Evolutionary conservation across 495 filamentous ascomycete genomes (phyloP).

Genomic region (Hypoxylon subgilvum): DNA sequence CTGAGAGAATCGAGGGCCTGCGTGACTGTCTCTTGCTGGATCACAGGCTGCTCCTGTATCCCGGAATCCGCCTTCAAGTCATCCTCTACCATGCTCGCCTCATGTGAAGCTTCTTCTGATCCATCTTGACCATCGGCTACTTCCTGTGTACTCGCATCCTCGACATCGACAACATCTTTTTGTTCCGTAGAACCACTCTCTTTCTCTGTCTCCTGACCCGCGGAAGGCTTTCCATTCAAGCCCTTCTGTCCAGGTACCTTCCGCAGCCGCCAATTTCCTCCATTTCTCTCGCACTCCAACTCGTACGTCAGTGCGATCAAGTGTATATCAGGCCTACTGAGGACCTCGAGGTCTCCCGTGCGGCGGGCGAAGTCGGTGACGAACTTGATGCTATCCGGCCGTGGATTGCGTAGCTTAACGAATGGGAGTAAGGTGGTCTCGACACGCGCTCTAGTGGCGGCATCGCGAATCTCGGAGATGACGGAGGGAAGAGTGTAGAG

Average conservation of each 20-base stretch:
- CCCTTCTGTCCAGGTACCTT: slow-evolving; percentile 77
- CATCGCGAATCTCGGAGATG: slow-evolving; percentile 85
- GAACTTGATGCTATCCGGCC: slow-evolving; percentile 73
- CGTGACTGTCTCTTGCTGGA: slow-evolving; percentile 33
- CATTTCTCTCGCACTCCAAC: slow-evolving; percentile 81
- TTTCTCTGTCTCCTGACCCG: slow-evolving; percentile 41
- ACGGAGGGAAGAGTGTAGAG: slow-evolving; percentile 87
- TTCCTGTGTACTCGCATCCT: slow-evolving; percentile 2
- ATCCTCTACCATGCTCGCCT: slow-evolving; percentile 8
- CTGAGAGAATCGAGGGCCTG: slow-evolving; percentile 34
- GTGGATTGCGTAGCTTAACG: slow-evolving; percentile 74
- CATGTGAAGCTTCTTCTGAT: slow-evolving; percentile 5
- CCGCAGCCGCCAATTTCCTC: slow-evolving; percentile 81
- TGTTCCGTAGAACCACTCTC: slow-evolving; percentile 10
- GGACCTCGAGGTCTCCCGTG: slow-evolving; percentile 85
- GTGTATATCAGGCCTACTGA: slow-evolving; percentile 87
- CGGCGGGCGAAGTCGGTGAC: slow-evolving; percentile 85
- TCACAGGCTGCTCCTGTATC: slow-evolving; percentile 19
- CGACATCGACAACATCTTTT: neutral
- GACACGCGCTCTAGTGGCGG: slow-evolving; percentile 76
- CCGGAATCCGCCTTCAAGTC: slow-evolving; percentile 9
- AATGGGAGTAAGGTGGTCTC: slow-evolving; percentile 86
- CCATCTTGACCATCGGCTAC: neutral
- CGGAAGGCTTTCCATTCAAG: slow-evolving; percentile 72
- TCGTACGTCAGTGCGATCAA: slow-evolving; percentile 91